Evolutionary conservation across 2,329 filamentous ascomycete genomes (phyloP).

Genomic region (Sarocladium strictum): DNA sequence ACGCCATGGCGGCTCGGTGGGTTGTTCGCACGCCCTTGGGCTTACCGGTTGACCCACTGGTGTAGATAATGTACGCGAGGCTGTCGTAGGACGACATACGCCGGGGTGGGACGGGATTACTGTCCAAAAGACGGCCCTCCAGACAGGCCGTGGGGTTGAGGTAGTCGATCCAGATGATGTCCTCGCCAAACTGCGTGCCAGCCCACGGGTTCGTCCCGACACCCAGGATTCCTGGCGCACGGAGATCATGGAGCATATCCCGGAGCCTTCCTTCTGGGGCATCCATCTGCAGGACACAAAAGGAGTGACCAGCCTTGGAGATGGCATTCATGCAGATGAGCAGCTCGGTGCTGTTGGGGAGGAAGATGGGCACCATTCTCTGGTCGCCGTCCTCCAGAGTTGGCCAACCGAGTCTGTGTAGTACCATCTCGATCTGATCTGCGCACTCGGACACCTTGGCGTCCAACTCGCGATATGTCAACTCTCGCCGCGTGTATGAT

Average conservation of each 20-base stretch:
- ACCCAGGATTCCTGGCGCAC: conserved; percentile 12
- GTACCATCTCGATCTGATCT: neutral
- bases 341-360: conserved; percentile 11
- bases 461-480: conserved; percentile 7
- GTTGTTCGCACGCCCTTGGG: conserved; percentile 65
- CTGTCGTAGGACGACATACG: conserved; percentile 19
- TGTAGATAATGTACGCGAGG: conserved; percentile 33
- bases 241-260: conserved; percentile 9
- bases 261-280: conserved; percentile 11
- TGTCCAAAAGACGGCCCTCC: neutral
- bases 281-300: conserved; percentile 11
- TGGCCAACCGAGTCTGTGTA: conserved; percentile 8
- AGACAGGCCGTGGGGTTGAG: conserved; percentile 8
- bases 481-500: neutral
- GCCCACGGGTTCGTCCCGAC: conserved; percentile 18
- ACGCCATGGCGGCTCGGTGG: conserved; percentile 46
- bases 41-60: conserved; percentile 42
- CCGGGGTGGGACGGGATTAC: neutral
- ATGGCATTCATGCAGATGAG: conserved; percentile 14
- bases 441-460: conserved; percentile 3
- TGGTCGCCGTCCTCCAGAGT: conserved; percentile 8
- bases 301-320: conserved; percentile 10
- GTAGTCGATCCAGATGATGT: conserved; percentile 11
- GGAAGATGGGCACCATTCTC: conserved; percentile 11
- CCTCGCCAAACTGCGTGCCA: conserved; percentile 18